phyloP scores from a whole-genome alignment of 2,329 filamentous ascomycete species.

The Cercospora zeae-maydis region DNA sequence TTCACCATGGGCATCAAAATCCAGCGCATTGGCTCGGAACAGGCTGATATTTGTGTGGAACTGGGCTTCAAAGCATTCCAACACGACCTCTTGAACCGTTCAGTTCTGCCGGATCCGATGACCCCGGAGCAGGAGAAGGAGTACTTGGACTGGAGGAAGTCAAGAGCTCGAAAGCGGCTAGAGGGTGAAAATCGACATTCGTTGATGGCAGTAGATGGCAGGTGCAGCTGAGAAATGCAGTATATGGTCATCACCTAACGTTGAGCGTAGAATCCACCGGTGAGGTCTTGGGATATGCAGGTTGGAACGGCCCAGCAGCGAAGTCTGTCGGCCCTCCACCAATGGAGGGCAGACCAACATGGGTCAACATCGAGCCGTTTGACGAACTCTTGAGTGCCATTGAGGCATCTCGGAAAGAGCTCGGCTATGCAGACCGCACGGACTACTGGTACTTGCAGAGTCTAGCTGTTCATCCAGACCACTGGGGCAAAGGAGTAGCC shows the following conservation, averaged over 20 bases:
- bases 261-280: not conserved
- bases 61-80: constrained; percentile 3
- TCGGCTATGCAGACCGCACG: constrained; percentile 7
- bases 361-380: not conserved
- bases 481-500: constrained; percentile 8
- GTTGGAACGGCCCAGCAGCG: constrained; percentile 9
- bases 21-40: not conserved
- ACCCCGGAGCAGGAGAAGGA: not conserved
- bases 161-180: not conserved
- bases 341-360: constrained; percentile 4
- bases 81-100: not conserved
- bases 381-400: not conserved
- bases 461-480: constrained; percentile 13
- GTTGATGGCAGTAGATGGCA: not conserved
- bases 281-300: not conserved
- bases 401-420: not conserved
- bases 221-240: not conserved
- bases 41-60: not conserved
- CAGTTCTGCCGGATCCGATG: not conserved
- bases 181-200: not conserved
- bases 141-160: constrained; percentile 3
- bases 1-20: not conserved
- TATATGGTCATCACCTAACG: not conserved
- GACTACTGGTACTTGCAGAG: constrained; percentile 14
- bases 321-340: not conserved